These are phyloP conservation scores for Rhodotorula sp. DNA, from an alignment of 1,284 basidiomycete genomes.

Conservation along the genomic window DNA sequence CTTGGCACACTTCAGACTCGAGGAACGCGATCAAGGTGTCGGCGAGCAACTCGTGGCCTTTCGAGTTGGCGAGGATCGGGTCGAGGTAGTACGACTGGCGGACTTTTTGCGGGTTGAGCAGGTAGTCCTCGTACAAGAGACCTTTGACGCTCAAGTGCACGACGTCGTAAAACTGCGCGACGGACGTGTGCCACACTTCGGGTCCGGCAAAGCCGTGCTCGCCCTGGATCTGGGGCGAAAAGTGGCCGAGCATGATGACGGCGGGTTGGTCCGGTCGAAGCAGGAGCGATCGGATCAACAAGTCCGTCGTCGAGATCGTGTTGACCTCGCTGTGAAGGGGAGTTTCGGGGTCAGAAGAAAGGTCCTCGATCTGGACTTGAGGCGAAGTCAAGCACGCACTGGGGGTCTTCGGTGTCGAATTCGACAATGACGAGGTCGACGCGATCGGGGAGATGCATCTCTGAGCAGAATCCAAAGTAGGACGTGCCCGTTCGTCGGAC, in stretches of 20 bases:
- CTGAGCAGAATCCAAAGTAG: conserved; percentile 88
- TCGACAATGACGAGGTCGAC: conserved; percentile 91
- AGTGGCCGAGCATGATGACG: conserved; percentile 86
- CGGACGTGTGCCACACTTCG: conserved; percentile 79
- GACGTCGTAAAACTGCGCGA: conserved; percentile 93
- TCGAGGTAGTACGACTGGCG: conserved; percentile 71
- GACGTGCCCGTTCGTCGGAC: conserved; percentile 81
- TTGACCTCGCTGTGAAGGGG: conserved; percentile 60
- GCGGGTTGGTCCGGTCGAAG: conserved; percentile 83
- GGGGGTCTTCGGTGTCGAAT: conserved; percentile 81
- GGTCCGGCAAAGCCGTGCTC: conserved; percentile 79
- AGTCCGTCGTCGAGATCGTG: conserved; percentile 79
- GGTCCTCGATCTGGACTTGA: neutral
- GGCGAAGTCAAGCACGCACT: conserved; percentile 56
- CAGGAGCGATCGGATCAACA: conserved; percentile 84
- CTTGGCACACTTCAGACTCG: conserved; percentile 77
- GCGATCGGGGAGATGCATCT: conserved; percentile 84
- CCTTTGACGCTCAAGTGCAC: conserved; percentile 85
- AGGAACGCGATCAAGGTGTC: conserved; percentile 85
- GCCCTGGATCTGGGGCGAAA: conserved; percentile 75
- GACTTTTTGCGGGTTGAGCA: conserved; percentile 67
- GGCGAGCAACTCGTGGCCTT: conserved; percentile 77
- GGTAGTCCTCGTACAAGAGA: conserved; percentile 75
- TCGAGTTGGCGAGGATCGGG: conserved; percentile 72
- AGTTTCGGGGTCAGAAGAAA: neutral